Conservation (phyloP, 2,329 filamentous ascomycete species). For the Sclerotinia borealis region DNA sequence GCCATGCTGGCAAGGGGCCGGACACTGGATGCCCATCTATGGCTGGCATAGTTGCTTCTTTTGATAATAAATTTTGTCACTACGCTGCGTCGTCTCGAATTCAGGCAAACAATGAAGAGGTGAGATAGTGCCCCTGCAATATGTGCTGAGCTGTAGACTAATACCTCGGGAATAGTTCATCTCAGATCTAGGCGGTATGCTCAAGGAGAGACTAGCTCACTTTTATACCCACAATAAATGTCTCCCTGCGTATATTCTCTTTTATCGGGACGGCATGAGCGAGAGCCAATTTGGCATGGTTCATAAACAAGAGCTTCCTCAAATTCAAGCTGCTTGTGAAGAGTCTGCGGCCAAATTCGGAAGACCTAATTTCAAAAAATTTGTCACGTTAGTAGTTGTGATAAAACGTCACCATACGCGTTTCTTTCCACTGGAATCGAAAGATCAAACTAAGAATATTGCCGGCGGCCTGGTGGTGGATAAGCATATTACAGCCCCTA, state of each 20-base stretch:
- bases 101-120: conserved; percentile 75
- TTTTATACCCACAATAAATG: too few species aligned
- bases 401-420: conserved; percentile 1
- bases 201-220: too few species aligned
- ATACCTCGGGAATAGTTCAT: conserved; percentile 21
- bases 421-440: too few species aligned
- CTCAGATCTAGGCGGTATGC: conserved; percentile 33
- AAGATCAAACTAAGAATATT: too few species aligned
- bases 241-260: conserved; percentile 20
- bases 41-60: conserved; percentile 70
- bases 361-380: too few species aligned
- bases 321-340: conserved; percentile 22
- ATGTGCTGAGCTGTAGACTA: neutral
- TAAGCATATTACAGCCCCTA: neutral
- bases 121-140: neutral
- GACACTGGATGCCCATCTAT: conserved; percentile 58
- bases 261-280: conserved; percentile 35
- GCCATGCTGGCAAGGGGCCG: conserved; percentile 66
- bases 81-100: conserved; percentile 67
- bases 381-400: neutral
- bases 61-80: conserved; percentile 60
- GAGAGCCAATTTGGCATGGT: conserved; percentile 32
- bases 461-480: neutral
- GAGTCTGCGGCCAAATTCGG: too few species aligned
- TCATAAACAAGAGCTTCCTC: conserved; percentile 25